Conservation (phyloP, 805 yeast species). For the Hanseniaspora vineae region DNA sequence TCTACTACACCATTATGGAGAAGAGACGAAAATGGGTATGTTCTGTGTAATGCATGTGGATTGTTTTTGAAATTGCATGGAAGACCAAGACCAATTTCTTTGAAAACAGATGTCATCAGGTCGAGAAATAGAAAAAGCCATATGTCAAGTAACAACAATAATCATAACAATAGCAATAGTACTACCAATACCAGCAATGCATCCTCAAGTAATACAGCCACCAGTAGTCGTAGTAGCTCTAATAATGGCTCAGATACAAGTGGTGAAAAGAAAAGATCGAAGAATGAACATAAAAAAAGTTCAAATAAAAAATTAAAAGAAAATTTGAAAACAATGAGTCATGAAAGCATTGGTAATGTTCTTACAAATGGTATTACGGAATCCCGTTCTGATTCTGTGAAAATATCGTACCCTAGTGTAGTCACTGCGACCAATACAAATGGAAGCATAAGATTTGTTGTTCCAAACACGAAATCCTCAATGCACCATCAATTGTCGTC, state of each 20-base stretch:
- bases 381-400: too few species aligned
- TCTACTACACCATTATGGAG: constrained; percentile 94
- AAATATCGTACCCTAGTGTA: too few species aligned
- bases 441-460: not conserved
- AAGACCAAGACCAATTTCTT: constrained; percentile 78
- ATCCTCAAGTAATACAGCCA: not conserved
- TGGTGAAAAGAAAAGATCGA: not conserved
- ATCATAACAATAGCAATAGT: not conserved
- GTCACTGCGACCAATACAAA: not conserved
- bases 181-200: not conserved
- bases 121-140: constrained; percentile 66
- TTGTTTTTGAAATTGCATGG: constrained; percentile 82
- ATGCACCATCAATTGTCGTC: not conserved
- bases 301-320: not conserved
- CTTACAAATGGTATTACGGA: not conserved
- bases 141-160: not conserved
- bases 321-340: not conserved
- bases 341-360: not conserved
- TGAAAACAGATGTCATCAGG: constrained; percentile 87
- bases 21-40: constrained; percentile 82
- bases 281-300: not conserved
- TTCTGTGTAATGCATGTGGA: constrained; percentile 91
- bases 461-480: not conserved
- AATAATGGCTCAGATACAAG: not conserved
- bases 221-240: not conserved